Conservation (phyloP, 2,329 filamentous ascomycete genomes). For the Esteya vermicola region DNA sequence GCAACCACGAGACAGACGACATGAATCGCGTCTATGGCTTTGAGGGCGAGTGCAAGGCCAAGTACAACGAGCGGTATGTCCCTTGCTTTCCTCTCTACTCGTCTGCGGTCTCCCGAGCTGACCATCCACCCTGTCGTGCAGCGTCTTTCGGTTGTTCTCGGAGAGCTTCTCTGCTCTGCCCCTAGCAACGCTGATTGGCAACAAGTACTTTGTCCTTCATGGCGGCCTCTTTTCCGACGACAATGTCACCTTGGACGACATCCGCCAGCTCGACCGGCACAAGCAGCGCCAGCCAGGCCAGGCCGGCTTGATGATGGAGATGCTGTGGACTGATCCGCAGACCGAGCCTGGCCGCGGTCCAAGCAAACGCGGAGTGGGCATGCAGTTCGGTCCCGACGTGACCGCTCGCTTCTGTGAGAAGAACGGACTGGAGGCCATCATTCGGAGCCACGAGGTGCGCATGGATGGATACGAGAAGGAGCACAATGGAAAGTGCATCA, state of each 20-base stretch:
- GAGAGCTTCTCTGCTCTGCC: slow-evolving; percentile 94
- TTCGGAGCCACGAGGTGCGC: slow-evolving; percentile 91
- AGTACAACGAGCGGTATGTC: slow-evolving; percentile 70
- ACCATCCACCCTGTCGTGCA: slow-evolving; percentile 16
- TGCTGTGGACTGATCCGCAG: slow-evolving; percentile 98
- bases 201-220: slow-evolving; percentile 84
- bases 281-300: slow-evolving; percentile 51
- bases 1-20: slow-evolving; percentile 97
- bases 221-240: slow-evolving; percentile 95
- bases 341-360: slow-evolving; percentile 72
- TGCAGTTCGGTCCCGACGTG: slow-evolving; percentile 93
- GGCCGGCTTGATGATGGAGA: slow-evolving; percentile 97
- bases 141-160: slow-evolving; percentile 92
- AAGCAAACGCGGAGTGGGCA: slow-evolving; percentile 89
- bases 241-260: slow-evolving; percentile 80
- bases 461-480: slow-evolving; percentile 99
- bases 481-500: slow-evolving; percentile 91
- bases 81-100: not conserved
- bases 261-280: slow-evolving; percentile 40
- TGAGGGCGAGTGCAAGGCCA: slow-evolving; percentile 94
- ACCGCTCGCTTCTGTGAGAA: slow-evolving; percentile 94
- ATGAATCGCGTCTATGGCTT: slow-evolving; percentile 99
- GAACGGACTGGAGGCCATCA: slow-evolving; percentile 88
- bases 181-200: slow-evolving; percentile 78
- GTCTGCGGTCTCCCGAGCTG: not conserved